Conservation (phyloP, 2,329 filamentous ascomycete species). For the Colletotrichum sp. region DNA sequence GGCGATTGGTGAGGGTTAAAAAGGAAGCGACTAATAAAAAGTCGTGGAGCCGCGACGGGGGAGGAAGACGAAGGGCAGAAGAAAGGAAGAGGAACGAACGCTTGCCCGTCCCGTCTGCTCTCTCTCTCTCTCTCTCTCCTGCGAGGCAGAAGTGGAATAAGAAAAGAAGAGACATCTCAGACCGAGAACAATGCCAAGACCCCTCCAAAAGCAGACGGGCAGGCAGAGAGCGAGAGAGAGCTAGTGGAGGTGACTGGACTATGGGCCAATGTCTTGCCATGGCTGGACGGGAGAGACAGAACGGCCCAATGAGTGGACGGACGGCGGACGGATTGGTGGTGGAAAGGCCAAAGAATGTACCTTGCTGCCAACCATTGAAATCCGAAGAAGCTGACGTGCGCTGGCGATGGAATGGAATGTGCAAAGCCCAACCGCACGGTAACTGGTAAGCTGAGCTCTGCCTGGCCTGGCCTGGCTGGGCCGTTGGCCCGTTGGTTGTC, state of each 20-base stretch:
- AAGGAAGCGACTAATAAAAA: background rate
- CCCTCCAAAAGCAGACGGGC: background rate
- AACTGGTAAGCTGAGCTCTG: background rate
- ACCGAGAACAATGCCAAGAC: background rate
- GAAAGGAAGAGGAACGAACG: slow-evolving; percentile 1
- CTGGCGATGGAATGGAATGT: background rate
- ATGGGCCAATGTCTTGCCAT: slow-evolving; percentile 10
- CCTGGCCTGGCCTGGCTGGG: background rate
- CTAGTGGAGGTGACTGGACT: background rate
- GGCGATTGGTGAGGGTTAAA: background rate
- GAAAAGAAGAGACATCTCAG: background rate
- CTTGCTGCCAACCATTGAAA: background rate
- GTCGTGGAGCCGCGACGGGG: background rate
- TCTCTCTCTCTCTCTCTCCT: background rate
- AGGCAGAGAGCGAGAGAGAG: background rate
- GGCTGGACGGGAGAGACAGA: slow-evolving; percentile 7
- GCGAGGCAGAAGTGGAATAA: background rate
- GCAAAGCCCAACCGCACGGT: background rate
- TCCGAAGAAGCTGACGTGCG: background rate
- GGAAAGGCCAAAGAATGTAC: background rate
- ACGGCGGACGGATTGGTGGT: background rate
- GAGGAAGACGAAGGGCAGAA: background rate
- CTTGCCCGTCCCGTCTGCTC: background rate
- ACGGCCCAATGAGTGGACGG: background rate
- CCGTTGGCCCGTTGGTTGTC: background rate